Percentiles rank a stretch among this genome's conserved stretches.
These are phyloP conservation scores for Stereum hirsutum DNA, from an alignment of 1,284 basidiomycete species.

Conservation along the genomic window DNA sequence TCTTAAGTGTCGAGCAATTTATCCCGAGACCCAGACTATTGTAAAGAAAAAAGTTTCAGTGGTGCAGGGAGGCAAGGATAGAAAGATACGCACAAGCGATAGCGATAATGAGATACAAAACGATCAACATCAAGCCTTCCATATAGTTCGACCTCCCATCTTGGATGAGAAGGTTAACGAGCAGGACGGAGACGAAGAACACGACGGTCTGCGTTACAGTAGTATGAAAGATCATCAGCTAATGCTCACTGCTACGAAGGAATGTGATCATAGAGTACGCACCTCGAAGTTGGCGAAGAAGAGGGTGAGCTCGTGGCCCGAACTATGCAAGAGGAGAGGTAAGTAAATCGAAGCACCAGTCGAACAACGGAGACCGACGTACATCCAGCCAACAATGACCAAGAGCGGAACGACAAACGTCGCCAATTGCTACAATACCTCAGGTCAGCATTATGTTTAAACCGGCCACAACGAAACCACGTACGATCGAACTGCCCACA, in stretches of 20 bases:
- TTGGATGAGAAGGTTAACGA: constrained; percentile 74
- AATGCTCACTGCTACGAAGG: neutral
- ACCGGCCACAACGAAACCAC: constrained; percentile 9
- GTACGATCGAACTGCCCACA: constrained; percentile 82
- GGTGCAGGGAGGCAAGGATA: neutral
- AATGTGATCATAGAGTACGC: constrained; percentile 10
- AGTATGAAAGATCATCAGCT: too few relatives aligned
- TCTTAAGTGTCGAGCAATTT: too few relatives aligned
- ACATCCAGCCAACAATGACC: constrained; percentile 80
- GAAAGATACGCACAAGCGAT: constrained; percentile 8
- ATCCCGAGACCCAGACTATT: constrained; percentile 11
- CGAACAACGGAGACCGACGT: constrained; percentile 17
- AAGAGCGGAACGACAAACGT: constrained; percentile 81
- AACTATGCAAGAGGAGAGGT: constrained; percentile 8
- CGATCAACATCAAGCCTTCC: constrained; percentile 67
- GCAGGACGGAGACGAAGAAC: constrained; percentile 78
- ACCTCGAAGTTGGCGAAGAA: constrained; percentile 80
- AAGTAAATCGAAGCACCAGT: neutral
- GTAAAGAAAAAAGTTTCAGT: neutral
- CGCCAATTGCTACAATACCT: constrained; percentile 65
- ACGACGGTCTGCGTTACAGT: constrained; percentile 76
- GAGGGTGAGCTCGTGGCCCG: constrained; percentile 65
- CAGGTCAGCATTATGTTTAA: neutral
- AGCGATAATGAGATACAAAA: constrained; percentile 22
- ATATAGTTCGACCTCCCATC: constrained; percentile 84